Percentiles rank a stretch among this genome's conserved stretches.
Conservation (phyloP, 257 asterid species). For the Solanum chilense region DNA sequence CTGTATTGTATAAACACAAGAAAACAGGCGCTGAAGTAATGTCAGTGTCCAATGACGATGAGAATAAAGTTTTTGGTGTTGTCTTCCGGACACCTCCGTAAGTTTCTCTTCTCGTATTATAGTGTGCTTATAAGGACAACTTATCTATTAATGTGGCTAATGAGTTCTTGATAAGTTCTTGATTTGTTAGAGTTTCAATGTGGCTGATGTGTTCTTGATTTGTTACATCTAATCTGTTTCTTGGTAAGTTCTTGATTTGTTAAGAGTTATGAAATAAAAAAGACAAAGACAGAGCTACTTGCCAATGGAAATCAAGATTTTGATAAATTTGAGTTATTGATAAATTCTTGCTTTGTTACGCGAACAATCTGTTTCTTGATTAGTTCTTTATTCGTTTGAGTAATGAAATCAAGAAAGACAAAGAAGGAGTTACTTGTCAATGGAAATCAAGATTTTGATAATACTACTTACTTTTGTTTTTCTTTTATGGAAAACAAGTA, state of each 20-base stretch:
- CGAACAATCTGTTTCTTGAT: background rate
- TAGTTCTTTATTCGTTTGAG: background rate
- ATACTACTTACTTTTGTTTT: background rate
- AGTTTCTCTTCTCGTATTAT: conserved; percentile 10
- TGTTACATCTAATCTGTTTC: background rate
- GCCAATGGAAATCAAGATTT: background rate
- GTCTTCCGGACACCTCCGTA: conserved; percentile 97
- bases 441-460: background rate
- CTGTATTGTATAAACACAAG: conserved; percentile 84
- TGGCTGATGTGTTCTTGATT: background rate
- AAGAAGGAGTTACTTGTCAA: background rate
- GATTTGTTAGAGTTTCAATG: background rate
- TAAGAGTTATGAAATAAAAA: background rate
- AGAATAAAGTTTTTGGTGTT: conserved; percentile 92
- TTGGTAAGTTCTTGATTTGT: too few relatives aligned
- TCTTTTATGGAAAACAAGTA: background rate
- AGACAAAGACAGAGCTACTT: background rate
- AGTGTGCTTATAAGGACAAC: background rate
- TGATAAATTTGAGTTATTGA: background rate
- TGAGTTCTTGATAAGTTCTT: background rate
- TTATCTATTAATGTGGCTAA: background rate
- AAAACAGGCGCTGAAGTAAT: conserved; percentile 94
- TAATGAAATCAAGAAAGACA: background rate
- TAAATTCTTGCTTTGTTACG: background rate
- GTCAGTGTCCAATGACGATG: conserved; percentile 91